Base-by-base conservation (phyloP, 148 eudicot species). In the Linanthus parryae region DNA sequence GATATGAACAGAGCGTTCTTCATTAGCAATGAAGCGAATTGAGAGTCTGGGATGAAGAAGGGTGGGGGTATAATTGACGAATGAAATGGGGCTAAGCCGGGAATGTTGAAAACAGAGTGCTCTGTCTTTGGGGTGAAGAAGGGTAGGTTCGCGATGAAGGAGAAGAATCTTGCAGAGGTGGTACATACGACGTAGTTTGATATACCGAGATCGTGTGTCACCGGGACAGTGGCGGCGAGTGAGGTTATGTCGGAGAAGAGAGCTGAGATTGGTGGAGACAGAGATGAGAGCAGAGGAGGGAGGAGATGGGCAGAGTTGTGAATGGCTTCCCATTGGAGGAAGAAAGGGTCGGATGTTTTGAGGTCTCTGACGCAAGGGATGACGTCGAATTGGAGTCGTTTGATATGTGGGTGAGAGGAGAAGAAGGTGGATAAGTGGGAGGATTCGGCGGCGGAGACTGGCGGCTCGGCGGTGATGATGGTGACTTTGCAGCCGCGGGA, bases 371-470 rank as follows among this genome's bases (percentile, higher is more conserved):
- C n/a, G n/a, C n/a, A n/a, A n/a, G n/a, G n/a, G 2, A 31, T 39
- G 53, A 66, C 46, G 12, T 59, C 74, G 47, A 76, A 64, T 7
- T 76, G 52, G 23, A 76, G 56, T 15, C 64, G 62, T 7, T 25
- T 37, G 50, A 79, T 60, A 13, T 64, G 61, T 4, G 75, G 77
- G 43, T 68, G 43, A 38, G 54, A 31, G 36, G 67, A 15, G 45
- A 76, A 71, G 67, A 80, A 73, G 30, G 30, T 13, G 33, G 66
- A 8, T 41, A 73, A 44, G 29, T 66, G 50, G 35, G 48, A 10
- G 21, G 86, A 66, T 11, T 80, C 86, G 0, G 86, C 72, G 8
- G 61, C 48, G 20, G 76, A 73, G 8, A 76, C 58, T 2, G 81
- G 61, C 28, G 86, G 82, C 14, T 37, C 61, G 21, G 46, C 53